phyloP scores from a whole-genome alignment of 208 protist species.

The Giardia duodenalis region DNA sequence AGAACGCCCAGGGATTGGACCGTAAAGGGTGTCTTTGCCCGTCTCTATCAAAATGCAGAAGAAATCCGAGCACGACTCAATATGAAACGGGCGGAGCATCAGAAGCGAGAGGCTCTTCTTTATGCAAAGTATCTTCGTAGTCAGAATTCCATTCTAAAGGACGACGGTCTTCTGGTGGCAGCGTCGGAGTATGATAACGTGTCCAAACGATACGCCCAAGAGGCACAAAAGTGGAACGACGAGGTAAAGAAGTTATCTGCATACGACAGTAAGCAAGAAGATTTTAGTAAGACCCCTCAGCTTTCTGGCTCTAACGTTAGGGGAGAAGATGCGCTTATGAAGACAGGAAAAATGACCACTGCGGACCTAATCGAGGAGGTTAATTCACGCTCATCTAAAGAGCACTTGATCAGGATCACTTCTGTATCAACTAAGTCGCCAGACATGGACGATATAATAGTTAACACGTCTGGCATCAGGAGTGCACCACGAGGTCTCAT shows the following conservation, averaged over 20 bases:
- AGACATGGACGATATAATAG: no score
- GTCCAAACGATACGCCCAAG: neutral
- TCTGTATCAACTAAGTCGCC: no score
- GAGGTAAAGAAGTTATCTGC: neutral
- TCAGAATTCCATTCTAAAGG: neutral
- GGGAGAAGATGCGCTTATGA: no score
- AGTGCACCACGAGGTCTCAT: no score
- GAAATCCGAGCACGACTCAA: neutral
- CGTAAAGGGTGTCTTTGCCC: neutral
- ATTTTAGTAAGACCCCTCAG: no score
- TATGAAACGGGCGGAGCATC: neutral
- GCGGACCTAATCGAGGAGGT: no score
- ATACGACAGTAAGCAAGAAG: no score
- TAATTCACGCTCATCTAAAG: no score
- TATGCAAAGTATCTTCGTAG: neutral
- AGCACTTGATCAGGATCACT: no score
- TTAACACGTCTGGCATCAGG: no score
- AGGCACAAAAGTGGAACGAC: neutral
- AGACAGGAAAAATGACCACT: no score
- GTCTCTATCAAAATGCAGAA: neutral
- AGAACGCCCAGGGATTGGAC: neutral
- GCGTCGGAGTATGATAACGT: neutral
- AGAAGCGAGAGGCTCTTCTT: neutral
- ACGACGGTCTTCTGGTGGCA: neutral
- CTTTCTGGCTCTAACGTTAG: no score